Evolutionary conservation across 2,329 filamentous ascomycete genomes (phyloP).

Genomic region (Aspergillus sp.): DNA sequence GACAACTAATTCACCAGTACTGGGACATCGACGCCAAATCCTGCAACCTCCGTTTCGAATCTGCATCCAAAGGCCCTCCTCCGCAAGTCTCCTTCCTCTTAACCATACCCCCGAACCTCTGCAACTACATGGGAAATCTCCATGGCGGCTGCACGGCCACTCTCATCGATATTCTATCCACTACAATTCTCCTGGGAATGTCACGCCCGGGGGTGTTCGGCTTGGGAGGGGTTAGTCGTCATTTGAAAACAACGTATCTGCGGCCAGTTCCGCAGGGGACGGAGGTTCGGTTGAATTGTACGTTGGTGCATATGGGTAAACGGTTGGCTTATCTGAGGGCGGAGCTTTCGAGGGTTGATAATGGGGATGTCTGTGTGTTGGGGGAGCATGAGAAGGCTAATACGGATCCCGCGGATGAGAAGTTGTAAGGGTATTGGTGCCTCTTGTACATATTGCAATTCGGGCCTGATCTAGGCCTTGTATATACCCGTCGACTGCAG

Average conservation of each 20-base stretch:
- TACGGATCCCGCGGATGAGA: conserved; percentile 41
- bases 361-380: conserved; percentile 49
- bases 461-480: not conserved
- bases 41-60: conserved; percentile 32
- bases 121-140: conserved; percentile 84
- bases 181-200: conserved; percentile 51
- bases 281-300: conserved; percentile 49
- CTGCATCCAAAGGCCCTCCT: conserved; percentile 28
- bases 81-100: conserved; percentile 28
- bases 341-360: conserved; percentile 48
- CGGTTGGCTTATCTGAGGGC: conserved; percentile 49
- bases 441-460: not conserved
- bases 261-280: conserved; percentile 52
- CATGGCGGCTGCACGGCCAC: conserved; percentile 73
- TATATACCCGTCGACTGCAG: not conserved
- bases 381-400: conserved; percentile 62
- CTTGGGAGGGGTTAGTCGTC: conserved; percentile 57
- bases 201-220: conserved; percentile 56
- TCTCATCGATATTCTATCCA: conserved; percentile 61
- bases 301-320: conserved; percentile 53
- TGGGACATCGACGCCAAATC: conserved; percentile 24
- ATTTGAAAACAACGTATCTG: conserved; percentile 61
- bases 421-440: conserved; percentile 5
- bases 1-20: conserved; percentile 13
- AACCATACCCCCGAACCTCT: conserved; percentile 75